Conservation (phyloP, 495 filamentous ascomycete genomes). For the Usnea hakonensis region DNA sequence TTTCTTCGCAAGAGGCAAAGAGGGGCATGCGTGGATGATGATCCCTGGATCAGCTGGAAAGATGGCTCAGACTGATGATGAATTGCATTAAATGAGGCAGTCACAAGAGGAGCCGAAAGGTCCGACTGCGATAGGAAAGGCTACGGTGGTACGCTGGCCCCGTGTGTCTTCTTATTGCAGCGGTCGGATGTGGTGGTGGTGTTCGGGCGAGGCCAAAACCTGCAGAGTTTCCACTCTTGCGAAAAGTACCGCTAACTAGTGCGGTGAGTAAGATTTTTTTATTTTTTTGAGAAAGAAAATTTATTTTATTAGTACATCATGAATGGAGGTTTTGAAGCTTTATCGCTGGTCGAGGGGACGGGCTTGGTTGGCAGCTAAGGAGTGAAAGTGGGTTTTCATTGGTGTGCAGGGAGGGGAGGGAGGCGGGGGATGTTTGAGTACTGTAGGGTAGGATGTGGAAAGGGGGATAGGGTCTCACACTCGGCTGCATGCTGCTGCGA, state of each 20-base stretch:
- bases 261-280: conserved; percentile 3
- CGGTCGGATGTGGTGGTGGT: conserved; percentile 16
- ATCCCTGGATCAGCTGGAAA: conserved; percentile 12
- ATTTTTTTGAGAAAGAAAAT: neutral
- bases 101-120: conserved; percentile 12
- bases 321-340: neutral
- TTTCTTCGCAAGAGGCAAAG: conserved; percentile 6
- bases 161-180: neutral
- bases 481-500: conserved; percentile 4
- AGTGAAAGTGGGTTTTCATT: neutral
- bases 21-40: conserved; percentile 12
- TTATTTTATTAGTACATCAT: no score
- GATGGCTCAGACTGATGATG: neutral
- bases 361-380: neutral
- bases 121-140: conserved; percentile 10
- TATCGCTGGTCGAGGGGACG: neutral
- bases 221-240: conserved; percentile 12
- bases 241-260: conserved; percentile 4
- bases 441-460: no score
- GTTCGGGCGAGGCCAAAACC: conserved; percentile 16
- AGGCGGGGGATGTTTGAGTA: no score
- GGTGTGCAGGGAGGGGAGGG: neutral
- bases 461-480: neutral
- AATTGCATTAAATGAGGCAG: conserved; percentile 9
- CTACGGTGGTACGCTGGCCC: neutral